These are phyloP conservation scores for Solanum hybrid DNA, from an alignment of 305 asterid genomes.

Conservation along the genomic window DNA sequence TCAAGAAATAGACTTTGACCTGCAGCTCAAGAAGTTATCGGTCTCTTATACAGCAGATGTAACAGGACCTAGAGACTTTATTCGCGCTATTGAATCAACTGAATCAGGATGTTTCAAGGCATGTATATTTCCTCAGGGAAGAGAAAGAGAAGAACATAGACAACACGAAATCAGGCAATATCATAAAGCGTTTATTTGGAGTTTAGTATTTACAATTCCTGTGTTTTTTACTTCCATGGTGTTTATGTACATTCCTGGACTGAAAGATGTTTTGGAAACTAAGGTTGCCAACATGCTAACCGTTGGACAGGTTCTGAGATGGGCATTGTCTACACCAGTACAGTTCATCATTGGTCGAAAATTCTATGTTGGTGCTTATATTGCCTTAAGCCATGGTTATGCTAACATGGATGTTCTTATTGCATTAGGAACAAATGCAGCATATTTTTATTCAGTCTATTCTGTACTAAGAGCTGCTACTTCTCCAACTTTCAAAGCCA, in stretches of 20 bases:
- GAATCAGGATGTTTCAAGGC: slow-evolving; percentile 58
- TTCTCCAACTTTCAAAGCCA: slow-evolving; percentile 37
- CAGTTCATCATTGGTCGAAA: slow-evolving; percentile 74
- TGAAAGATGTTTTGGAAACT: slow-evolving; percentile 34
- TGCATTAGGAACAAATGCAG: slow-evolving; percentile 72
- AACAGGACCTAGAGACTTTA: slow-evolving; percentile 71
- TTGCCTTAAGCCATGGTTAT: slow-evolving; percentile 50
- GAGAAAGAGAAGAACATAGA: slow-evolving; percentile 32
- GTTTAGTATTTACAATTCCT: slow-evolving; percentile 58
- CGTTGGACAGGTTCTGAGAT: slow-evolving; percentile 44
- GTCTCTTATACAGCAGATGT: slow-evolving; percentile 58
- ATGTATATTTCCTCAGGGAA: slow-evolving; percentile 55
- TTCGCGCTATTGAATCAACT: slow-evolving; percentile 43
- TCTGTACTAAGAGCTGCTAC: slow-evolving; percentile 56
- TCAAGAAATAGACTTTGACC: slow-evolving; percentile 34
- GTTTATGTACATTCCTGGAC: slow-evolving; percentile 63
- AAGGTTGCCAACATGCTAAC: slow-evolving; percentile 53
- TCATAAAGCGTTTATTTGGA: slow-evolving; percentile 46
- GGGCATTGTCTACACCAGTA: slow-evolving; percentile 69
- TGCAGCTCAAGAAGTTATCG: slow-evolving; percentile 36
- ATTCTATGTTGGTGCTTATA: slow-evolving; percentile 62
- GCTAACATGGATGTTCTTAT: slow-evolving; percentile 83
- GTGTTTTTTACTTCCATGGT: slow-evolving; percentile 71
- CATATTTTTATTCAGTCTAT: slow-evolving; percentile 73
- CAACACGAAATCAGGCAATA: slow-evolving; percentile 40